These are phyloP conservation scores for Lactarius trivialis DNA, from an alignment of 768 basidiomycete genomes.

Conservation along the genomic window DNA sequence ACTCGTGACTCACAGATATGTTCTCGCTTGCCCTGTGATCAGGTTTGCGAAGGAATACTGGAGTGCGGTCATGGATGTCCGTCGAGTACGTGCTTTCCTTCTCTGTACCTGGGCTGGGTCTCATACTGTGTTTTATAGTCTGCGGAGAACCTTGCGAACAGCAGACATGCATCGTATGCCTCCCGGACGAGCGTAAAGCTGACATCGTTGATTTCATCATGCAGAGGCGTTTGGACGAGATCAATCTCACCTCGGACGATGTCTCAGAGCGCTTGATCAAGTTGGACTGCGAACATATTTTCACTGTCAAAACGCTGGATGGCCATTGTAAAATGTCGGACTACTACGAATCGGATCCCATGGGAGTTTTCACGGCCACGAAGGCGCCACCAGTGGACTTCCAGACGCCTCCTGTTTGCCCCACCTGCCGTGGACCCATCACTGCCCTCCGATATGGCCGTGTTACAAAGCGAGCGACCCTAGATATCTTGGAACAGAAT, in stretches of 20 bases:
- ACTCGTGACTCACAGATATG: conserved; percentile 28
- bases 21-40: conserved; percentile 34
- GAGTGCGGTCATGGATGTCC: conserved; percentile 35
- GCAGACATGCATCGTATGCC: conserved; percentile 32
- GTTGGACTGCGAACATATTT: conserved; percentile 34
- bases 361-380: conserved; percentile 25
- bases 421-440: conserved; percentile 33
- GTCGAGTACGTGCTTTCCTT: conserved; percentile 27
- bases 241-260: conserved; percentile 27
- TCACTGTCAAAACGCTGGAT: conserved; percentile 38
- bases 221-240: conserved; percentile 27
- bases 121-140: conserved; percentile 24
- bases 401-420: conserved; percentile 31
- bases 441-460: conserved; percentile 33
- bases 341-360: conserved; percentile 27
- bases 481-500: conserved; percentile 36
- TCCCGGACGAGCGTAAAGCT: conserved; percentile 22
- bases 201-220: conserved; percentile 35
- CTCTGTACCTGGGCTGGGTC: not conserved
- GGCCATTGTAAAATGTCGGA: conserved; percentile 30
- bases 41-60: conserved; percentile 28
- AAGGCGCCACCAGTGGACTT: conserved; percentile 29
- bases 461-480: conserved; percentile 31
- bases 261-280: conserved; percentile 28
- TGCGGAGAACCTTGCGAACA: conserved; percentile 34